These are phyloP conservation scores for Hypsizygus marmoreus DNA, from an alignment of 768 basidiomycete species.

Conservation along the genomic window DNA sequence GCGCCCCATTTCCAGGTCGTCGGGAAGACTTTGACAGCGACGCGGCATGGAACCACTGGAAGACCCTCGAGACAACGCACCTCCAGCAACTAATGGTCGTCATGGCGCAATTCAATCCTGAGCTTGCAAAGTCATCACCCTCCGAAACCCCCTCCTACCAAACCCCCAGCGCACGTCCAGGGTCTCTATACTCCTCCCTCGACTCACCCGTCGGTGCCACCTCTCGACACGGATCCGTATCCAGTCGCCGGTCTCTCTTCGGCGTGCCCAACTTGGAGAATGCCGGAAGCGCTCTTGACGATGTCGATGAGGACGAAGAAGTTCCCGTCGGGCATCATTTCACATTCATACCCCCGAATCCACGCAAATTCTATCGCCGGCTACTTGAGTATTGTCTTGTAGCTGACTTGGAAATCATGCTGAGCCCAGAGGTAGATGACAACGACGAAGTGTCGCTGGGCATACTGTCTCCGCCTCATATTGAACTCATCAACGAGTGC, in stretches of 20 bases:
- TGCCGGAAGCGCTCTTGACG: slow-evolving; percentile 37
- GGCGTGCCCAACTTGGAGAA: slow-evolving; percentile 29
- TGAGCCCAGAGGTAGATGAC: slow-evolving; percentile 87
- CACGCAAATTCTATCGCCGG: slow-evolving; percentile 81
- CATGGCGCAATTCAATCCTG: slow-evolving; percentile 85
- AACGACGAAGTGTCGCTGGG: slow-evolving; percentile 95
- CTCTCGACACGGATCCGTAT: slow-evolving; percentile 62
- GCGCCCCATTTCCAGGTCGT: slow-evolving; percentile 79
- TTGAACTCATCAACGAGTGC: slow-evolving; percentile 85
- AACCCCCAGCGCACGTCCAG: slow-evolving; percentile 53
- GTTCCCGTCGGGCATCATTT: slow-evolving; percentile 75
- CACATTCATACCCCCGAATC: slow-evolving; percentile 89
- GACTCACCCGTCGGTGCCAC: slow-evolving; percentile 33
- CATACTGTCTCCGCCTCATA: slow-evolving; percentile 78
- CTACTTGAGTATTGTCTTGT: slow-evolving; percentile 82
- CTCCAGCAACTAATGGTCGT: slow-evolving; percentile 87
- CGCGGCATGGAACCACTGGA: slow-evolving; percentile 84
- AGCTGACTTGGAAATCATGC: slow-evolving; percentile 86
- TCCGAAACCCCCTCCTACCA: slow-evolving; percentile 52
- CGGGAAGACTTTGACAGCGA: slow-evolving; percentile 86
- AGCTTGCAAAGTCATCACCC: slow-evolving; percentile 78
- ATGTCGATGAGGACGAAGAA: slow-evolving; percentile 64
- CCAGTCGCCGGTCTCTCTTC: slow-evolving; percentile 67
- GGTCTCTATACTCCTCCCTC: slow-evolving; percentile 52
- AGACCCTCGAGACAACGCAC: slow-evolving; percentile 75